Conservation (phyloP, 2,329 filamentous ascomycete species). For the Escovopsis sp. region DNA sequence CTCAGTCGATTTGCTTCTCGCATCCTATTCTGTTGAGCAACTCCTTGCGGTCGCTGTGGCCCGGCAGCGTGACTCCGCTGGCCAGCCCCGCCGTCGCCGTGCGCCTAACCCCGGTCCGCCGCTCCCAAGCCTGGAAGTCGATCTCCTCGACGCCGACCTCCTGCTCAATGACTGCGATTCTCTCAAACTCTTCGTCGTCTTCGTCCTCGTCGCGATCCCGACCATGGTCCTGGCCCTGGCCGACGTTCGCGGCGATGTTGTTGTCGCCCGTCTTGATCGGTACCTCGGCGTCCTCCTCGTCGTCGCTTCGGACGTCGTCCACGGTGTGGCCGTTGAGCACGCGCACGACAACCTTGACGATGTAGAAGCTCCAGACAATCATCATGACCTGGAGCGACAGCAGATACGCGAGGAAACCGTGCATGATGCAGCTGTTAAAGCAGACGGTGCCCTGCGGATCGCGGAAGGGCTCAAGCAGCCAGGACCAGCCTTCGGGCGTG, state of each 20-base stretch:
- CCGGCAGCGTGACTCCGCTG: conserved; percentile 48
- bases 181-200: conserved; percentile 25
- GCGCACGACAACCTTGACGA: conserved; percentile 62
- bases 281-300: conserved; percentile 52
- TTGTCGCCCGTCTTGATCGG: no score
- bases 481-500: conserved; percentile 34
- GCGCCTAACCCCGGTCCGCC: conserved; percentile 36
- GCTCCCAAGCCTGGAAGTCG: conserved; percentile 47
- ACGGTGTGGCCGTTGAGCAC: conserved; percentile 64
- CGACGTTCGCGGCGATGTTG: no score
- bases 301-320: conserved; percentile 78
- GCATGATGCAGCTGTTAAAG: conserved; percentile 62
- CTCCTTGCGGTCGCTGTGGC: conserved; percentile 63
- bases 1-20: conserved; percentile 41
- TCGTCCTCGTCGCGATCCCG: conserved; percentile 25
- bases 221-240: conserved; percentile 36
- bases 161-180: conserved; percentile 44
- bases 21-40: conserved; percentile 68
- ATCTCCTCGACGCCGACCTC: conserved; percentile 59
- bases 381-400: conserved; percentile 66
- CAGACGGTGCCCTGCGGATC: conserved; percentile 61
- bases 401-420: conserved; percentile 61
- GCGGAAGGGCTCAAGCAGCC: conserved; percentile 60
- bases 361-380: conserved; percentile 80
- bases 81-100: conserved; percentile 17